Conservation (phyloP, 1,284 basidiomycete species). For the Flammula alnicola region DNA sequence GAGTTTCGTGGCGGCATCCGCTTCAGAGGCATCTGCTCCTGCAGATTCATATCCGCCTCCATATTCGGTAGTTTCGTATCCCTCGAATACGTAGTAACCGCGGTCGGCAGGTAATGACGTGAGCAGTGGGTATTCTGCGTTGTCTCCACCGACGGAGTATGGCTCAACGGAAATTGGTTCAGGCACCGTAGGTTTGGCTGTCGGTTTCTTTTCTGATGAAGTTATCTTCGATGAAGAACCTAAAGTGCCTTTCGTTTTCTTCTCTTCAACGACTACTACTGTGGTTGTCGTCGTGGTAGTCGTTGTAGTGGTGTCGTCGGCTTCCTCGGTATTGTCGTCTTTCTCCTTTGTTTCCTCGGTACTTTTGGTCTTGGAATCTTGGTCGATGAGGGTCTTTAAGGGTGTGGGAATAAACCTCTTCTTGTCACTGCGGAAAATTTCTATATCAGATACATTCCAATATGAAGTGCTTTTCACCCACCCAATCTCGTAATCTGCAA, state of each 20-base stretch:
- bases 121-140: too few relatives aligned
- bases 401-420: conserved; percentile 6
- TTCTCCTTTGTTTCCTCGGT: not conserved
- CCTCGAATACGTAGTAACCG: too few relatives aligned
- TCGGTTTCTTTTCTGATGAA: not conserved
- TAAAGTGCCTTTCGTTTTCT: not conserved
- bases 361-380: not conserved
- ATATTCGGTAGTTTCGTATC: too few relatives aligned
- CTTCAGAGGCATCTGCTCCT: not conserved
- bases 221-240: too few relatives aligned
- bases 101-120: too few relatives aligned
- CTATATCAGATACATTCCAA: not conserved
- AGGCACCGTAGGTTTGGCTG: too few relatives aligned
- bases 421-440: not conserved
- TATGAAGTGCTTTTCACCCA: not conserved
- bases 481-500: conserved; percentile 18
- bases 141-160: too few relatives aligned
- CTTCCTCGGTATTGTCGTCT: not conserved
- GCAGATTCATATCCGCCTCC: too few relatives aligned
- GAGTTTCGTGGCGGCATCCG: not conserved
- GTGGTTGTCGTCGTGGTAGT: conserved; percentile 2
- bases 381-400: not conserved
- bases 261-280: not conserved
- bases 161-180: too few relatives aligned
- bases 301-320: not conserved